phyloP scores from a whole-genome alignment of 2,329 filamentous ascomycete genomes.

The Trichoderma sp. region DNA sequence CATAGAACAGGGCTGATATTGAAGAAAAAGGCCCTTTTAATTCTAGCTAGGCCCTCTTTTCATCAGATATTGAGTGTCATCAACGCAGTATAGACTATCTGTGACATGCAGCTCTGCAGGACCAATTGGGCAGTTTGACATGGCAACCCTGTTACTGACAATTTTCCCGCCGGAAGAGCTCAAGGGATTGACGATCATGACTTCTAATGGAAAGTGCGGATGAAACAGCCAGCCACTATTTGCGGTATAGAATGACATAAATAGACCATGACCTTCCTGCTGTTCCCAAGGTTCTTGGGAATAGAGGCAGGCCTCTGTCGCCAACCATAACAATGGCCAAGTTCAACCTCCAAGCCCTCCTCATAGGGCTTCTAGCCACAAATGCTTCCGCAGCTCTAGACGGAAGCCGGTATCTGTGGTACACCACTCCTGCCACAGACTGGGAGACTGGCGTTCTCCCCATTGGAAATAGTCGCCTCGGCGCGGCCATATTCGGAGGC shows the following conservation, averaged over 20 bases:
- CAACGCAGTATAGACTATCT: not conserved
- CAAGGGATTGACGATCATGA: conserved; percentile 1
- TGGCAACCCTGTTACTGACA: not conserved
- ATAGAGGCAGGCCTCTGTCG: conserved; percentile 1
- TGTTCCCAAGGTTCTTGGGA: not conserved
- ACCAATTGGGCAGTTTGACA: not conserved
- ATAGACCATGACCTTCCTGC: not conserved
- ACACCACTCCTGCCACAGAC: conserved; percentile 25
- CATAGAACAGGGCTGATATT: not conserved
- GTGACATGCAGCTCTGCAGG: not conserved
- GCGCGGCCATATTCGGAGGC: conserved; percentile 45
- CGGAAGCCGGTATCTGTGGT: conserved; percentile 29
- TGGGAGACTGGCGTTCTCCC: conserved; percentile 40
- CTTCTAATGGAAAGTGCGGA: not conserved
- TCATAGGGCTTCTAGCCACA: not conserved
- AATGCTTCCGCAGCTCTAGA: conserved; percentile 14
- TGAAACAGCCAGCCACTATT: not conserved
- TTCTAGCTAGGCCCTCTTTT: not conserved
- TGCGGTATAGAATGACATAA: not conserved
- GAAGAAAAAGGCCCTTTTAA: not conserved
- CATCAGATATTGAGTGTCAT: not conserved
- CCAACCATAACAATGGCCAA: conserved; percentile 11
- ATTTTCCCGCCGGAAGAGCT: conserved; percentile 10
- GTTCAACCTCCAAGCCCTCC: conserved; percentile 10
- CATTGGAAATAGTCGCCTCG: conserved; percentile 47